Percentiles rank a stretch among this genome's conserved stretches.
Conservation (phyloP, 768 basidiomycete species). For the Boletus pseudo-olivaceus region DNA sequence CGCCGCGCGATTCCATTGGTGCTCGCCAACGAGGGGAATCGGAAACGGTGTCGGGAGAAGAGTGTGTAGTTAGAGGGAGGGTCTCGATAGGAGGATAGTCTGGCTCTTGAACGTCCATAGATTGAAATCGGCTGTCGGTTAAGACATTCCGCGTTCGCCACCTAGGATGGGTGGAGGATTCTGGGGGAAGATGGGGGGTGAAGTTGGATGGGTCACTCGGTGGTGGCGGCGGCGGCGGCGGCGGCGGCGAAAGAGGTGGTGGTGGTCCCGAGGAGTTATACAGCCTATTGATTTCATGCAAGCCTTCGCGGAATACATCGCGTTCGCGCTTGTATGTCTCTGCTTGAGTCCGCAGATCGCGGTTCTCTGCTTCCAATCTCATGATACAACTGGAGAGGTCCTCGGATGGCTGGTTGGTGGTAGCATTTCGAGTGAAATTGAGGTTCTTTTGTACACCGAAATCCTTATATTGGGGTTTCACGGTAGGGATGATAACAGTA, state of each 20-base stretch:
- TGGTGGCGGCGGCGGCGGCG: background rate
- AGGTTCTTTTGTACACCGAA: constrained; percentile 23
- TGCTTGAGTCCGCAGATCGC: constrained; percentile 4
- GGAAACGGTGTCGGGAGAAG: constrained; percentile 9
- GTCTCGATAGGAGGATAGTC: constrained; percentile 17
- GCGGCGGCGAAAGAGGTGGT: background rate
- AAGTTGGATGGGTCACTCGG: constrained; percentile 1
- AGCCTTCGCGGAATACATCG: constrained; percentile 1
- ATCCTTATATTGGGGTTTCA: constrained; percentile 15
- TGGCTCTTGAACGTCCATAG: background rate
- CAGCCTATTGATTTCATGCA: constrained; percentile 12
- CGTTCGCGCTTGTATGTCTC: constrained; percentile 8
- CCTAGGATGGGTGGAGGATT: constrained; percentile 13
- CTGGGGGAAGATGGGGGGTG: background rate
- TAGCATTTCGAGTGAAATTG: constrained; percentile 19
- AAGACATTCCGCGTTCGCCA: constrained; percentile 12
- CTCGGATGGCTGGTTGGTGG: background rate
- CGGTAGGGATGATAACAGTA: background rate
- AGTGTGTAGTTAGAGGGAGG: constrained; percentile 5
- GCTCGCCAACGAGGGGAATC: background rate
- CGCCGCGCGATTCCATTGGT: constrained; percentile 9
- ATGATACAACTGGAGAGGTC: constrained; percentile 11
- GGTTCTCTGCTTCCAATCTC: constrained; percentile 18
- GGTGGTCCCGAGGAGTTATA: constrained; percentile 1
- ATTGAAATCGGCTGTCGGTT: background rate